Base-by-base conservation (phyloP, 345 rosid genomes). In the Ceriops zippeliana region DNA sequence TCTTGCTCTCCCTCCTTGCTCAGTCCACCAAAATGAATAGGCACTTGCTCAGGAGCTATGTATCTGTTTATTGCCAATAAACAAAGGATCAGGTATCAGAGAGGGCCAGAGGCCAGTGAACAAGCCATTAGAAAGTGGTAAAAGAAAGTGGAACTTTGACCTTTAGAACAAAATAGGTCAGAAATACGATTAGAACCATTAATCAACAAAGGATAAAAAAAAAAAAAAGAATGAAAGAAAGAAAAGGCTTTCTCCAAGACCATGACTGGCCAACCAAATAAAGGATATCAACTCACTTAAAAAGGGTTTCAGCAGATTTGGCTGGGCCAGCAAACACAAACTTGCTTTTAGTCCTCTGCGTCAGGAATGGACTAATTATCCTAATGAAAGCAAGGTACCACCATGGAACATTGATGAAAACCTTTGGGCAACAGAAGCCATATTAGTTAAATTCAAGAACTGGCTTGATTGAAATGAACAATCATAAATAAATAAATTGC, bases 381-480 rank as follows among this genome's bases (percentile, higher is more conserved):
- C 54, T 80, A 49, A 70, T 63, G 75, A 83, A 83, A 30, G 83
- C 85, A 13, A 81, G 75, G 71, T 83, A 85, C 89, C 89, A 85
- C 84, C 83, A 85, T 0, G 89, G 89, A 37, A 81, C 86, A 65
- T 85, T 83, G 77, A 85, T 79, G 76, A 85, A 83, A 46, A 85
- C 83, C 89, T 85, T 42, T 35, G 58, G 5, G 65, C 7, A 52
- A 58, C 51, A 49, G 62, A 66, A 24, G 16, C 68, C 46, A 67
- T 46, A 46, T 56, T 30, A 64, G 49, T 21, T 56, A 20, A 7
- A 63, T 58, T 21, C 2, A 61, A 42, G 15, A 28, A 1, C 1
- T 20, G 10, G 27, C n/a, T 1, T 17, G 57, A 22, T 26, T 1
- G 20, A 46, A 32, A 22, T 24, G 7, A 63, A 61, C 16, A 37